phyloP scores from a whole-genome alignment of 306 rosid genomes.

The Carpinus fangiana region DNA sequence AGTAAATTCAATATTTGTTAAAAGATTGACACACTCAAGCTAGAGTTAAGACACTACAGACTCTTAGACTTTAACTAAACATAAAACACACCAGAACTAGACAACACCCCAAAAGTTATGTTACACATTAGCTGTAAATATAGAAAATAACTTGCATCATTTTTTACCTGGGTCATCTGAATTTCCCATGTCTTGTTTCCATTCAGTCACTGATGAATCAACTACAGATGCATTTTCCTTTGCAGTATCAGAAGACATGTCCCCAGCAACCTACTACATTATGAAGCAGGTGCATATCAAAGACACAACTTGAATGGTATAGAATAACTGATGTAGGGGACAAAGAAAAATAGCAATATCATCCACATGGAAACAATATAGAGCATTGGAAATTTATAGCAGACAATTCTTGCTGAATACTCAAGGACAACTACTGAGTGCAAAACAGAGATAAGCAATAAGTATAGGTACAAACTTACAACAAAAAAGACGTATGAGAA shows the following conservation, averaged over 20 bases:
- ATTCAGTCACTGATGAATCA: conserved; percentile 64
- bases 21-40: not conserved
- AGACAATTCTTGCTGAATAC: not conserved
- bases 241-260: conserved; percentile 69
- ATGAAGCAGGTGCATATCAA: conserved; percentile 15
- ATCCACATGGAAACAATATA: not conserved
- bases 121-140: not conserved
- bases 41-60: not conserved
- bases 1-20: not conserved
- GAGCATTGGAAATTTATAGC: not conserved
- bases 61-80: not conserved
- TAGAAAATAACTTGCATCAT: conserved; percentile 12
- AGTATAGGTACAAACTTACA: not conserved
- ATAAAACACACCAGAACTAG: not conserved
- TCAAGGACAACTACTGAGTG: not conserved
- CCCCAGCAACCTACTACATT: conserved; percentile 34
- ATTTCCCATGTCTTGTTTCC: conserved; percentile 59
- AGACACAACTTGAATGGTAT: not conserved
- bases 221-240: conserved; percentile 71
- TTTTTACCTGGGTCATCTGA: conserved; percentile 58
- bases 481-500: not conserved
- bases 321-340: not conserved
- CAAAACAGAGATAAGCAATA: not conserved
- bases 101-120: not conserved
- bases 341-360: conserved; percentile 10